Evolutionary conservation across 2,329 filamentous ascomycete genomes (phyloP), one percentile per base, ranked within the genome.

Genomic region (Orbilia javanica): DNA sequence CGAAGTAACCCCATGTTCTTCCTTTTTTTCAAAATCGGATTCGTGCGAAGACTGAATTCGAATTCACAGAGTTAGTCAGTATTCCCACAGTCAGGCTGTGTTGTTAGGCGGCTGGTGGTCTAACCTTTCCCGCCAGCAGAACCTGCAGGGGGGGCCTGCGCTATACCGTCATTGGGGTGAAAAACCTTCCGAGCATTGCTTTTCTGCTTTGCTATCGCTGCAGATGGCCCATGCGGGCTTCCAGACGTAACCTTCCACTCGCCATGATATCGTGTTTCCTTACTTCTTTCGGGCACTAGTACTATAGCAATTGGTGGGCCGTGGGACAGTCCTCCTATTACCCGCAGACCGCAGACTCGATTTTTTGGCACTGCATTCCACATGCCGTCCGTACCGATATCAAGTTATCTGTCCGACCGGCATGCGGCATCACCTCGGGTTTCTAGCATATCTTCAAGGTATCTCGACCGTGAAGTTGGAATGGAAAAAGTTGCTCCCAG

Each of bases 211-310:
- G 71, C 62, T 68, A 25, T n/a, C n/a, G 31, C 36, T 60, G 65
- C 48, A 27, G 48, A 31, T 60, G 60, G 60, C 48, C 69, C 48
- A 70, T 76, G 72, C 72, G 70, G 18, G 50, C 29, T 57, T 36
- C 36, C 22, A 69, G 64, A 69, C 20, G 72, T 60, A 68, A 76
- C 72, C 72, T 60, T 76, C 55, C 64, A 53, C 65, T 65, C 64
- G 64, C 65, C 64, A 57, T 65, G 72, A 65, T 76, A 76, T 76
- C 64, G 72, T 76, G 34, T 44, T 65, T 42, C 52, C 48, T 64
- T 53, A 55, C 68, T 39, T 36, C 31, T 52, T 75, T 50, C 11
- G 46, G 10, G 46, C 22, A 20, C 42, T 44, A 18, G 39, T 4
- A n/a, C n/a, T n/a, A 42, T 74, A 27, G 27, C 25, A 11, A 42